Conservation (phyloP, 176 grass and related monocot genomes). For the Elaeis guineensis region DNA sequence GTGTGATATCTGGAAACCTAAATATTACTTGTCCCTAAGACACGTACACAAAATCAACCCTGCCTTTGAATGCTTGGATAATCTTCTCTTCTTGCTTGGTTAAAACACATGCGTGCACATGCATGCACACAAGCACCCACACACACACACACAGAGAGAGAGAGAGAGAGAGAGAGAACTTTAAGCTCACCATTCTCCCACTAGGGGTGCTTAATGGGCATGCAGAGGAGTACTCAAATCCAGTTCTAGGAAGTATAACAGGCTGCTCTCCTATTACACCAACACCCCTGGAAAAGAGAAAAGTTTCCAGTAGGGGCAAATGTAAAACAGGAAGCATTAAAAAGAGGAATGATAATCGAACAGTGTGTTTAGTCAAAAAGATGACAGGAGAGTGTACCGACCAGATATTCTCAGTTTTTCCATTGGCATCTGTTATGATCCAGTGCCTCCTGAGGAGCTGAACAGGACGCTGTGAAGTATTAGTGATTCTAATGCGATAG, state of each 20-base stretch:
- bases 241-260: conserved; percentile 60
- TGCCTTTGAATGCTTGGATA: too few relatives aligned
- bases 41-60: too few relatives aligned
- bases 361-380: background rate
- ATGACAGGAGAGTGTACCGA: conserved; percentile 20
- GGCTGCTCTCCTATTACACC: conserved; percentile 75
- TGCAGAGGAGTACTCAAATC: conserved; percentile 71
- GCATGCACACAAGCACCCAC: too few relatives aligned
- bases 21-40: too few relatives aligned
- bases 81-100: too few relatives aligned
- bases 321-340: too few relatives aligned
- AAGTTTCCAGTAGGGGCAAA: background rate
- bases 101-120: too few relatives aligned
- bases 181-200: conserved; percentile 57
- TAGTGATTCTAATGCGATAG: conserved; percentile 79
- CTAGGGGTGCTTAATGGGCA: conserved; percentile 67
- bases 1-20: too few relatives aligned
- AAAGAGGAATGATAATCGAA: too few relatives aligned
- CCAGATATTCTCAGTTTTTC: conserved; percentile 69
- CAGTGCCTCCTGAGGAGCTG: conserved; percentile 73
- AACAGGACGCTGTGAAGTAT: conserved; percentile 60
- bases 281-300: conserved; percentile 36
- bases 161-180: background rate
- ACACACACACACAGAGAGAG: too few relatives aligned
- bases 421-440: conserved; percentile 78